phyloP scores from a whole-genome alignment of 768 basidiomycete genomes.

The Lepiota brunneoincarnata region DNA sequence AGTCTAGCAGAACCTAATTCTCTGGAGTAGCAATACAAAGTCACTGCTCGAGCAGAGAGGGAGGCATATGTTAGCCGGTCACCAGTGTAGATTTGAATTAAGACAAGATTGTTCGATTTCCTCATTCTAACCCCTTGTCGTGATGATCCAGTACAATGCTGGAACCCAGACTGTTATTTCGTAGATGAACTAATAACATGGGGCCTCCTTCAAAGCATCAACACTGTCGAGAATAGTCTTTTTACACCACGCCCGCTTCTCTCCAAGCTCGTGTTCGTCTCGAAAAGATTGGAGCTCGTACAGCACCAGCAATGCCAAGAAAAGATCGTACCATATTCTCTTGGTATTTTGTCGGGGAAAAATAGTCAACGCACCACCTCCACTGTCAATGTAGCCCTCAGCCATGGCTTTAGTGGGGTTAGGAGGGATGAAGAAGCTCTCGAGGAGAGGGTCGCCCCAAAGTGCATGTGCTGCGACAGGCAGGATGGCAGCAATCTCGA shows the following conservation, averaged over 20 bases:
- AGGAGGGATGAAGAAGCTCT: constrained; percentile 55
- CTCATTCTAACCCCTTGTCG: too few species aligned
- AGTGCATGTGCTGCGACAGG: constrained; percentile 52
- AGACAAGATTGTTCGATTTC: background rate
- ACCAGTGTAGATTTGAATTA: background rate
- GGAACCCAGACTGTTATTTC: background rate
- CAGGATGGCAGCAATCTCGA: constrained; percentile 41
- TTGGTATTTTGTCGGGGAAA: constrained; percentile 74
- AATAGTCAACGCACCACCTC: constrained; percentile 46
- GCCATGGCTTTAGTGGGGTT: constrained; percentile 35
- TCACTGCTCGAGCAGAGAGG: background rate
- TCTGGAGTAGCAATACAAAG: background rate
- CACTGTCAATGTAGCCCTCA: constrained; percentile 57
- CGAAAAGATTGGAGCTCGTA: constrained; percentile 25
- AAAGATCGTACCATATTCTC: constrained; percentile 73
- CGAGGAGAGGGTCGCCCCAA: constrained; percentile 78
- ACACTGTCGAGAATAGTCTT: constrained; percentile 37
- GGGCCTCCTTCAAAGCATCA: constrained; percentile 45
- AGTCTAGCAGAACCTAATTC: background rate
- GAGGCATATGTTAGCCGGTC: background rate
- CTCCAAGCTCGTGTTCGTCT: constrained; percentile 15
- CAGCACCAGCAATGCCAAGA: constrained; percentile 55
- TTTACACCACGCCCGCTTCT: constrained; percentile 37
- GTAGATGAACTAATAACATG: constrained; percentile 35
- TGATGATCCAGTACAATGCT: background rate